Percentiles rank a stretch among this genome's conserved stretches.
phyloP scores from a whole-genome alignment of 495 filamentous ascomycete genomes.

The Trichoderma parareesei region DNA sequence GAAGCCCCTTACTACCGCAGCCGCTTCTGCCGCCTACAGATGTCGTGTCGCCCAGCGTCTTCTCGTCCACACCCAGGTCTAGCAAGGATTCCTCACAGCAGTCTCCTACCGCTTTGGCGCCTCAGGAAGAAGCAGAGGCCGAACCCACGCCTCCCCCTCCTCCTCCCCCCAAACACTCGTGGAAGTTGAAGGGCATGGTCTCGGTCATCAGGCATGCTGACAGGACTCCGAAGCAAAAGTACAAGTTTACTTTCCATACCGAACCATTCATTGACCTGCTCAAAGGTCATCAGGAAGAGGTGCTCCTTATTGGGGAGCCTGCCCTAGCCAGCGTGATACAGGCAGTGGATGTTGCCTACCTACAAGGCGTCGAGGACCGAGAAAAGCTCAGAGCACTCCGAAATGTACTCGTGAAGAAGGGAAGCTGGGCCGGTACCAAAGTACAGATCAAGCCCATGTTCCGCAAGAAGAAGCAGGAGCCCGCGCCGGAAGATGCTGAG shows the following conservation, averaged over 20 bases:
- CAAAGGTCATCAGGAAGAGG: slow-evolving; percentile 91
- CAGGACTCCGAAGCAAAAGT: slow-evolving; percentile 96
- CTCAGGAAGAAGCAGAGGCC: slow-evolving; percentile 19
- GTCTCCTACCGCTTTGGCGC: background rate
- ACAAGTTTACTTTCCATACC: slow-evolving; percentile 97
- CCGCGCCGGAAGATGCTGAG: slow-evolving; percentile 32
- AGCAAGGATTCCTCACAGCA: background rate
- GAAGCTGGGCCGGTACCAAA: slow-evolving; percentile 89
- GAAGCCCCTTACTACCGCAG: background rate
- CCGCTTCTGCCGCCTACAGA: background rate
- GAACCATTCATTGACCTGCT: slow-evolving; percentile 91
- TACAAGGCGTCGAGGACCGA: slow-evolving; percentile 70
- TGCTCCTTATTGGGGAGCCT: slow-evolving; percentile 83
- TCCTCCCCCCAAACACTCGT: slow-evolving; percentile 87
- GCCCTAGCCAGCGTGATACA: slow-evolving; percentile 82
- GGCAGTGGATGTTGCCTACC: slow-evolving; percentile 72
- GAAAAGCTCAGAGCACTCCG: slow-evolving; percentile 76
- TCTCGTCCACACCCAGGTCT: slow-evolving; percentile 23
- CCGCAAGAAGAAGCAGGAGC: slow-evolving; percentile 63
- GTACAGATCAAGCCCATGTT: slow-evolving; percentile 99
- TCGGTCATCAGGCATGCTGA: slow-evolving; percentile 94
- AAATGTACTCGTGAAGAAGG: slow-evolving; percentile 83
- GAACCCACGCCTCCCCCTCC: slow-evolving; percentile 48
- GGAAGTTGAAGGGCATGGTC: slow-evolving; percentile 98
- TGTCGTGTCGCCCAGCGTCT: slow-evolving; percentile 22